A percentile compares a stretch with the other conserved stretches of the same genome.
Conservation (phyloP, 768 basidiomycete genomes). For the Naganishia vishniacii region DNA sequence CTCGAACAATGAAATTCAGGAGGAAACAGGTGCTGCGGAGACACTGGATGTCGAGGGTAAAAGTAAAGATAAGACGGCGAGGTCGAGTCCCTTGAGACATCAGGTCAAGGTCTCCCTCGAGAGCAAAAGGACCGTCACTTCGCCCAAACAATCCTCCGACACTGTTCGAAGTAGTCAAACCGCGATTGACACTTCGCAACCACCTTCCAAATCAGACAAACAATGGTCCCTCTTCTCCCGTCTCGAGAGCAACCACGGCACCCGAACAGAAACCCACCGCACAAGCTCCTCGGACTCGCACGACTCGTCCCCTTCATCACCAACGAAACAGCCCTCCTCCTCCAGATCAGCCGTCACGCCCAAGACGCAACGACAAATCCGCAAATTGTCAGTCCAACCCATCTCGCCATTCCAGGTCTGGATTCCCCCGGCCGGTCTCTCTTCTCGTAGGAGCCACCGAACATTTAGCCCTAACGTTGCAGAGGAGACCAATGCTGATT, state of each 20-base stretch:
- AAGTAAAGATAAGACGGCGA: neutral
- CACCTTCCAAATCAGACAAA: neutral
- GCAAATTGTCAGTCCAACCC: constrained; percentile 3
- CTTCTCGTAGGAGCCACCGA: neutral
- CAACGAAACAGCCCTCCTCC: constrained; percentile 2
- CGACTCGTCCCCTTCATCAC: neutral
- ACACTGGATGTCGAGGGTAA: neutral
- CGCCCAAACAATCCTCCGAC: neutral
- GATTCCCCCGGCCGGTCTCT: neutral
- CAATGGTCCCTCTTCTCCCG: neutral
- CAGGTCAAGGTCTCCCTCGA: constrained; percentile 8
- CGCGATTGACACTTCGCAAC: neutral
- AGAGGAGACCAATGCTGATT: no score
- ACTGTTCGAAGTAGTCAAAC: constrained; percentile 3
- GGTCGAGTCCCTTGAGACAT: constrained; percentile 4
- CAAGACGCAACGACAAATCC: constrained; percentile 4
- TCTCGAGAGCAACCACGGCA: neutral
- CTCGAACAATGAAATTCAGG: neutral
- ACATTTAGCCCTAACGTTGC: no score
- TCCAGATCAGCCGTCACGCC: neutral
- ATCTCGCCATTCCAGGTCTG: neutral
- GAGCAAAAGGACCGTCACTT: neutral
- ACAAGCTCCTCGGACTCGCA: no score
- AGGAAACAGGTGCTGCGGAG: neutral
- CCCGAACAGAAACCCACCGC: no score